Evolutionary conservation across 2,329 filamentous ascomycete genomes (phyloP).

Genomic region (Bipolaris gigantea): DNA sequence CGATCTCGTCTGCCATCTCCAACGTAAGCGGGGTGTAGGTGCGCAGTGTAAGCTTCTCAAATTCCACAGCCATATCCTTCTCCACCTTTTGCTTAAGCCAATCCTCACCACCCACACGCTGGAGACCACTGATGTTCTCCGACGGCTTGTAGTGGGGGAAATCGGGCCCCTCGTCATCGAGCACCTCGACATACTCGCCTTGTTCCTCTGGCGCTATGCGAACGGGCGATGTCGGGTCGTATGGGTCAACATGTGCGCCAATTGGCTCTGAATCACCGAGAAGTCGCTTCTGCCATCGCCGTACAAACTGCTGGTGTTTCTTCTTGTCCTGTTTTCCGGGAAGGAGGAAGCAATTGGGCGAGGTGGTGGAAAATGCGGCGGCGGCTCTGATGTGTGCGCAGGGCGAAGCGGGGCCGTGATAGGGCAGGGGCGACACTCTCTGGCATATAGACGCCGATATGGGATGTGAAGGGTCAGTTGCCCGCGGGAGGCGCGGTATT

Average conservation of each 20-base stretch:
- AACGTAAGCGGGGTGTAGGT: conserved; percentile 38
- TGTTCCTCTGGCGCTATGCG: conserved; percentile 42
- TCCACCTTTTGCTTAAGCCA: conserved; percentile 44
- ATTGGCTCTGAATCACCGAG: conserved; percentile 43
- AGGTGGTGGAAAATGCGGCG: conserved; percentile 38
- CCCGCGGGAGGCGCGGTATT: conserved; percentile 42
- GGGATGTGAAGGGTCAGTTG: conserved; percentile 32
- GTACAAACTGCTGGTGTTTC: conserved; percentile 41
- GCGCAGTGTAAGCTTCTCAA: conserved; percentile 40
- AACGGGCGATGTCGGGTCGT: conserved; percentile 41
- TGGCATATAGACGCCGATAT: conserved; percentile 21
- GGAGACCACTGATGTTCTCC: conserved; percentile 45
- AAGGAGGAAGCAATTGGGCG: conserved; percentile 27
- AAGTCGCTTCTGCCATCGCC: conserved; percentile 43
- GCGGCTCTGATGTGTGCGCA: conserved; percentile 16
- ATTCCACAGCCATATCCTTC: conserved; percentile 32
- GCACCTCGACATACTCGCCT: conserved; percentile 39
- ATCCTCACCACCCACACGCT: conserved; percentile 56
- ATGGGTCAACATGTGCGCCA: conserved; percentile 44
- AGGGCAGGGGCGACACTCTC: conserved; percentile 19
- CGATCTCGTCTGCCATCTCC: conserved; percentile 36
- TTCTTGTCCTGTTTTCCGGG: conserved; percentile 40
- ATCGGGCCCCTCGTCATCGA: conserved; percentile 27
- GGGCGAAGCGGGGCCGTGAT: conserved; percentile 11
- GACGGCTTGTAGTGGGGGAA: conserved; percentile 17